Evolutionary conservation across 1,139 yeast genomes (phyloP).

Genomic region (Sugiyamaella japonica): DNA sequence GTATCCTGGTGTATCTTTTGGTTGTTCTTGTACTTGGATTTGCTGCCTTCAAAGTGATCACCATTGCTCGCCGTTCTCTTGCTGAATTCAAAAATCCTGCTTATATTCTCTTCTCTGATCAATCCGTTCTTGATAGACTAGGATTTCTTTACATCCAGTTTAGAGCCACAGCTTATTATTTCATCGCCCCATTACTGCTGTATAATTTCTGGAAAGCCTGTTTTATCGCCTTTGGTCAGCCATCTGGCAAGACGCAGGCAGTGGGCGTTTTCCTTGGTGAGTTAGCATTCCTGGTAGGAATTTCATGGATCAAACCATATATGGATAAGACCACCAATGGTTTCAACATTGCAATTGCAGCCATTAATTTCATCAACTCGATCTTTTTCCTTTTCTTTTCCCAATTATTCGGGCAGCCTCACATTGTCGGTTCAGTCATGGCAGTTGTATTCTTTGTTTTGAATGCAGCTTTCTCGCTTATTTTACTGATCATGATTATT

Average conservation of each 20-base stretch:
- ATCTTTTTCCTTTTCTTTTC: slow-evolving; percentile 88
- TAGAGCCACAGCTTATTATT: slow-evolving; percentile 85
- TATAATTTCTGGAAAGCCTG: slow-evolving; percentile 75
- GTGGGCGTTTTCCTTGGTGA: slow-evolving; percentile 75
- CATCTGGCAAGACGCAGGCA: slow-evolving; percentile 77
- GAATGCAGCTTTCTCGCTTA: slow-evolving; percentile 85
- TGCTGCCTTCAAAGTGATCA: slow-evolving; percentile 71
- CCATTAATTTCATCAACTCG: slow-evolving; percentile 78
- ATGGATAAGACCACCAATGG: slow-evolving; percentile 94
- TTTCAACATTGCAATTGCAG: slow-evolving; percentile 81
- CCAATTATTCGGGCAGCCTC: slow-evolving; percentile 78
- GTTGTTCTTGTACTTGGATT: slow-evolving; percentile 61
- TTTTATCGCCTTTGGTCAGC: slow-evolving; percentile 83
- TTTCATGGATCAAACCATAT: slow-evolving; percentile 78
- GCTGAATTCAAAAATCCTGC: slow-evolving; percentile 87
- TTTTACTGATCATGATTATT: slow-evolving; percentile 78
- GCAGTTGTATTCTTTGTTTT: slow-evolving; percentile 88
- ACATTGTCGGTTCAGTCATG: slow-evolving; percentile 84
- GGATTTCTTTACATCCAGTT: slow-evolving; percentile 93
- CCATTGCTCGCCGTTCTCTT: slow-evolving; percentile 70
- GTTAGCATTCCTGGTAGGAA: slow-evolving; percentile 58
- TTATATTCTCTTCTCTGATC: slow-evolving; percentile 83
- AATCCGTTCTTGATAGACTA: slow-evolving; percentile 74
- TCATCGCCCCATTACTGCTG: slow-evolving; percentile 61
- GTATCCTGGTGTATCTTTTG: slow-evolving; percentile 63